phyloP scores from a whole-genome alignment of 2,329 filamentous ascomycete genomes.

The Akanthomyces lecanii region DNA sequence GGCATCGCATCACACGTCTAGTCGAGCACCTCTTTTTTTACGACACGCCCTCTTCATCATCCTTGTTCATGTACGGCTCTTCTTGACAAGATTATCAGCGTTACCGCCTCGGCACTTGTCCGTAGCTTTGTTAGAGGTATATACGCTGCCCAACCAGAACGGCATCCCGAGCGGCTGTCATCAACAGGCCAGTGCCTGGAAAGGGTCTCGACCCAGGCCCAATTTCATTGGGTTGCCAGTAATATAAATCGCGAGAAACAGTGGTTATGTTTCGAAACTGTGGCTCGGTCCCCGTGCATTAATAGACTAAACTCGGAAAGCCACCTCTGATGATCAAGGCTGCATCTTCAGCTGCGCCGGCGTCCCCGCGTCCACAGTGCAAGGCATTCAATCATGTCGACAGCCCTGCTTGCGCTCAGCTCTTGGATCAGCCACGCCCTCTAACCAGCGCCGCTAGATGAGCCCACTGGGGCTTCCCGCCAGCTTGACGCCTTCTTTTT shows the following conservation, averaged over 20 bases:
- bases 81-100: background rate
- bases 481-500: slow-evolving; percentile 10
- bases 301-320: background rate
- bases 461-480: slow-evolving; percentile 7
- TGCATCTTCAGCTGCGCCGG: slow-evolving; percentile 11
- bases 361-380: slow-evolving; percentile 5
- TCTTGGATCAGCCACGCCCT: slow-evolving; percentile 1
- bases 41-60: background rate
- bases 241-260: background rate
- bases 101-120: slow-evolving; percentile 8
- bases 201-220: background rate
- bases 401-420: slow-evolving; percentile 14
- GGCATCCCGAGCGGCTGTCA: background rate
- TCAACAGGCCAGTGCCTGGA: background rate
- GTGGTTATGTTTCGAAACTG: background rate
- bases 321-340: slow-evolving; percentile 8
- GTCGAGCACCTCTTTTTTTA: background rate
- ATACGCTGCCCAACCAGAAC: background rate
- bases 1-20: background rate
- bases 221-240: background rate
- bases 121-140: background rate
- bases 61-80: background rate
- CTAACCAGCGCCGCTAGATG: background rate
- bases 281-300: background rate
- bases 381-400: background rate